Conservation (phyloP, 1,284 basidiomycete genomes). For the Ganoderma leucocontextum region DNA sequence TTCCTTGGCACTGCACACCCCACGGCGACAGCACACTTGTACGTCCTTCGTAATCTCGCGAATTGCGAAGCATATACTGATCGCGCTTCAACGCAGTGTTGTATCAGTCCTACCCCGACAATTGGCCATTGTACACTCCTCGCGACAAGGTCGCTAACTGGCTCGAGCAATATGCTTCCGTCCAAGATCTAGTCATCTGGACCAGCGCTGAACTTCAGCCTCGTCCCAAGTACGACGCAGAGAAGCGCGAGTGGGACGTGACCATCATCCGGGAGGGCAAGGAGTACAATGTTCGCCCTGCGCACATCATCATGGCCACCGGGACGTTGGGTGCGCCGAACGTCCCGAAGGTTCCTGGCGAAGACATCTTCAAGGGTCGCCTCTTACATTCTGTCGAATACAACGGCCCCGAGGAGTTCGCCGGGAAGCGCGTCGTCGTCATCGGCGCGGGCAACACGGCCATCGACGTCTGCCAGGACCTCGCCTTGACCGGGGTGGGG, state of each 20-base stretch:
- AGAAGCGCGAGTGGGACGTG: conserved; percentile 58
- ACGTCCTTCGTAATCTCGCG: conserved; percentile 2
- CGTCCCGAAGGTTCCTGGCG: conserved; percentile 51
- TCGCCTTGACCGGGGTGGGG: conserved; percentile 47
- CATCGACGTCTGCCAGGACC: conserved; percentile 55
- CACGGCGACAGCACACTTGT: conserved; percentile 46
- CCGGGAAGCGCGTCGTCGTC: conserved; percentile 58
- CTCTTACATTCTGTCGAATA: conserved; percentile 53
- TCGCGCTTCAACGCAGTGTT: conserved; percentile 43
- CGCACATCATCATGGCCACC: conserved; percentile 67
- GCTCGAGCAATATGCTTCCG: conserved; percentile 68
- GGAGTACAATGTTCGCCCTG: conserved; percentile 55
- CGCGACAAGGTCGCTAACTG: conserved; percentile 62
- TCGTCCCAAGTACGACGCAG: conserved; percentile 49
- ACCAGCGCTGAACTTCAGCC: conserved; percentile 52
- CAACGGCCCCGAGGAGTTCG: conserved; percentile 47
- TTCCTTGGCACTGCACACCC: conserved; percentile 56
- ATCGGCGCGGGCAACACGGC: conserved; percentile 59
- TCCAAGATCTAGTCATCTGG: conserved; percentile 73
- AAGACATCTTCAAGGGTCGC: conserved; percentile 49
- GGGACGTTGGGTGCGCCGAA: conserved; percentile 58
- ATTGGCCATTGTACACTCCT: conserved; percentile 41
- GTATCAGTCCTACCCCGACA: conserved; percentile 42
- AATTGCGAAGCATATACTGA: not conserved
- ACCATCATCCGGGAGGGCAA: conserved; percentile 50